Evolutionary conservation across 768 basidiomycete species (phyloP).

Genomic region (Mycena crocata): DNA sequence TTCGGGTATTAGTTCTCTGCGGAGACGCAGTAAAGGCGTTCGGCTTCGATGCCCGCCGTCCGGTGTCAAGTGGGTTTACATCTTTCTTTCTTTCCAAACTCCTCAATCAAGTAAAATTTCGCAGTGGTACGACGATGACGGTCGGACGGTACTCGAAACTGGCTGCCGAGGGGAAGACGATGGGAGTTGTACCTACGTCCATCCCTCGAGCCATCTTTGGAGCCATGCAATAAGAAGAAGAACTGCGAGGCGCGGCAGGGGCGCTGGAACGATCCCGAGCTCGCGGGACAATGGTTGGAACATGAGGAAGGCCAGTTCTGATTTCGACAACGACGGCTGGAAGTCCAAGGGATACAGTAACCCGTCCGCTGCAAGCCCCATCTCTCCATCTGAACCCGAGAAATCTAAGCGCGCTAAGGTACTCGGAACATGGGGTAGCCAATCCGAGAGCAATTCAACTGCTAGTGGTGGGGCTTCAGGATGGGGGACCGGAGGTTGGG

Average conservation of each 20-base stretch:
- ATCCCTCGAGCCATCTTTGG: slow-evolving; percentile 16
- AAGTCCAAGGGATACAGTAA: slow-evolving; percentile 10
- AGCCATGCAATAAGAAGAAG: not conserved
- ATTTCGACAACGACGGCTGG: slow-evolving; percentile 17
- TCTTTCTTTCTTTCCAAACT: not conserved
- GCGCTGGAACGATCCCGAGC: not conserved
- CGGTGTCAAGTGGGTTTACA: slow-evolving; percentile 1
- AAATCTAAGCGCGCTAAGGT: slow-evolving; percentile 14
- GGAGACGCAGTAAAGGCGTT: not conserved
- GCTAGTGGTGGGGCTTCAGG: not conserved
- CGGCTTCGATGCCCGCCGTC: not conserved
- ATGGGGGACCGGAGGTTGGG: not conserved
- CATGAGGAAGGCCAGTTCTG: not conserved
- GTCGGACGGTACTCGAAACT: not conserved
- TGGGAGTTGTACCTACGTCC: slow-evolving; percentile 16
- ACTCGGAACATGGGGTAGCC: not conserved
- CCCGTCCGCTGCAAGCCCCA: slow-evolving; percentile 1
- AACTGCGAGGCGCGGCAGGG: slow-evolving; percentile 1
- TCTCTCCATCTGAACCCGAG: slow-evolving; percentile 10
- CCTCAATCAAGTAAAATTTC: not conserved
- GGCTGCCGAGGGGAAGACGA: slow-evolving; percentile 8
- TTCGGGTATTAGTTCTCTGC: not conserved
- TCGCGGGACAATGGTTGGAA: slow-evolving; percentile 23
- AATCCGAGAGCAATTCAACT: not conserved
- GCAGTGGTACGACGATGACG: slow-evolving; percentile 32